phyloP scores from a whole-genome alignment of 768 basidiomycete species.

The Panaeolus papilionaceus region DNA sequence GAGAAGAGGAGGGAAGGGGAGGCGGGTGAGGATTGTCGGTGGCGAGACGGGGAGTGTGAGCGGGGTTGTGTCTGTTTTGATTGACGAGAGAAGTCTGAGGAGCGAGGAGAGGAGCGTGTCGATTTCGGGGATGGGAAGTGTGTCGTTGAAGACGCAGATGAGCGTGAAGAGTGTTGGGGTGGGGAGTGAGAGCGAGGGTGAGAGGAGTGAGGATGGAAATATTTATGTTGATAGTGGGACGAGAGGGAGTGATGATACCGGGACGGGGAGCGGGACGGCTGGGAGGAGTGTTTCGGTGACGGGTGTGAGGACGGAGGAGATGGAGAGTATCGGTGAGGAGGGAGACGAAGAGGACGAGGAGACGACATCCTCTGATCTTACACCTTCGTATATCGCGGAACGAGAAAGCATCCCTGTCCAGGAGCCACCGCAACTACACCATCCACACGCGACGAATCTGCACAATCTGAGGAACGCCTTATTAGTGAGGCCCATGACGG shows the following conservation, averaged over 20 bases:
- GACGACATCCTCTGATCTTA: background rate
- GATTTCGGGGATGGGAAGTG: background rate
- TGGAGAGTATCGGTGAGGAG: background rate
- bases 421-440: background rate
- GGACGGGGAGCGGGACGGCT: background rate
- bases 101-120: background rate
- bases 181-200: background rate
- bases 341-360: background rate
- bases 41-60: background rate
- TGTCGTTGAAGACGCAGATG: constrained; percentile 3
- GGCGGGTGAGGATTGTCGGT: background rate
- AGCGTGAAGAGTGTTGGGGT: background rate
- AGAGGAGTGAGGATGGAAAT: background rate
- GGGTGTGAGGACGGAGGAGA: background rate
- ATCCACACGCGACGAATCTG: background rate
- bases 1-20: background rate
- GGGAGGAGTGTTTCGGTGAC: background rate
- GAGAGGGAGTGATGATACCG: background rate
- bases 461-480: constrained; percentile 1
- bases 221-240: constrained; percentile 6
- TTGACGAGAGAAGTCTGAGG: background rate
- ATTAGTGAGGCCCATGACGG: background rate
- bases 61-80: background rate
- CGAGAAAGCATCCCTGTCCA: background rate
- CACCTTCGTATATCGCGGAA: constrained; percentile 8